Percentiles rank a stretch among this genome's conserved stretches.
Evolutionary conservation across 2,329 filamentous ascomycete species (phyloP).

Genomic region (Fusarium drepaniforme): DNA sequence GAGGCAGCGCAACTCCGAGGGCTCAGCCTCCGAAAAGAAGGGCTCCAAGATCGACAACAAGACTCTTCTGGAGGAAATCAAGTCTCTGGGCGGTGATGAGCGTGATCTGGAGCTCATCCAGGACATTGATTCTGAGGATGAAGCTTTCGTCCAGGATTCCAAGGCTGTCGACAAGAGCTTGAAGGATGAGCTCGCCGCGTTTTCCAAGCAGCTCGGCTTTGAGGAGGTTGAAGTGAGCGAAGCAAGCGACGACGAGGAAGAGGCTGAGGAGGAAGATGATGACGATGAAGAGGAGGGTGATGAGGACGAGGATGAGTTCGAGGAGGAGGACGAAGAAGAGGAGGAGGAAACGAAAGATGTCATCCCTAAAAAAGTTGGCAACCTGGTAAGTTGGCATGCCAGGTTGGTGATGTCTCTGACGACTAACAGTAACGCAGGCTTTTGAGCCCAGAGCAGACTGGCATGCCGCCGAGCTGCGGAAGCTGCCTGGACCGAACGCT

Average conservation of each 20-base stretch:
- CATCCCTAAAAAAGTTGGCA: slow-evolving; percentile 46
- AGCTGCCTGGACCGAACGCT: slow-evolving; percentile 58
- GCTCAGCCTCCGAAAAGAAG: slow-evolving; percentile 39
- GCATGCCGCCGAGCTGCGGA: slow-evolving; percentile 60
- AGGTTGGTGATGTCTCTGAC: slow-evolving; percentile 40
- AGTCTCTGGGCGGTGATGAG: slow-evolving; percentile 74
- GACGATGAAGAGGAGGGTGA: slow-evolving; percentile 51
- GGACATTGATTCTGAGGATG: slow-evolving; percentile 60
- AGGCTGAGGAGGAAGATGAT: slow-evolving; percentile 49
- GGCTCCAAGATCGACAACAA: slow-evolving; percentile 47
- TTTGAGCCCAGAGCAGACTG: slow-evolving; percentile 71
- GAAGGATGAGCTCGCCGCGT: slow-evolving; percentile 51
- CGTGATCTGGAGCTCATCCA: slow-evolving; percentile 72
- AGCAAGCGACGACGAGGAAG: slow-evolving; percentile 53
- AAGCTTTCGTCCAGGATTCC: slow-evolving; percentile 49
- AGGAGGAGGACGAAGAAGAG: slow-evolving; percentile 44
- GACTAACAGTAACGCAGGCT: slow-evolving; percentile 57
- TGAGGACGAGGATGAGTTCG: slow-evolving; percentile 48
- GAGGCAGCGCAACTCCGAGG: slow-evolving; percentile 51
- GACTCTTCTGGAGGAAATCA: slow-evolving; percentile 71
- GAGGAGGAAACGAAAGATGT: slow-evolving; percentile 46
- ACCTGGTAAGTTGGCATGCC: slow-evolving; percentile 48
- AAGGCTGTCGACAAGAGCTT: slow-evolving; percentile 55
- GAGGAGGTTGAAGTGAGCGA: slow-evolving; percentile 50
- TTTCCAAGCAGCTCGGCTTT: slow-evolving; percentile 56